phyloP scores from a whole-genome alignment of 2,329 filamentous ascomycete species.

The Mycosphaerella sp. region DNA sequence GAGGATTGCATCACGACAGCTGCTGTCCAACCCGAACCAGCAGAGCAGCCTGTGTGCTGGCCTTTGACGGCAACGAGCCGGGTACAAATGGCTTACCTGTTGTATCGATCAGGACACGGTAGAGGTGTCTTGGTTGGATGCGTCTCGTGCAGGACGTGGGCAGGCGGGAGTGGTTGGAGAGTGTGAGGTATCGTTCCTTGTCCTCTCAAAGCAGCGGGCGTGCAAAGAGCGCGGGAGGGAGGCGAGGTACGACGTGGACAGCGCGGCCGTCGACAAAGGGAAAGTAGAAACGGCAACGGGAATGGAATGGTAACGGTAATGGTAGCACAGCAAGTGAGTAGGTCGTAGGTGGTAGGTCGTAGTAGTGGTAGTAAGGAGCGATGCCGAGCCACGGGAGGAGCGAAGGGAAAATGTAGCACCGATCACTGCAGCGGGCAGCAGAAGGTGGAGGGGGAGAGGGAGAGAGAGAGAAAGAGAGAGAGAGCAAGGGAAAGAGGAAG shows the following conservation, averaged over 20 bases:
- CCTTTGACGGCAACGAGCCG: neutral
- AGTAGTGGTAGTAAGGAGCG: neutral
- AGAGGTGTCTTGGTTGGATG: neutral
- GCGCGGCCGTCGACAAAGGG: slow-evolving; percentile 12
- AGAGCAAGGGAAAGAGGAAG: too few relatives aligned
- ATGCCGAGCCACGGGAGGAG: neutral
- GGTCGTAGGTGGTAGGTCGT: neutral
- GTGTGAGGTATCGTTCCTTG: neutral
- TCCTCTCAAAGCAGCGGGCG: slow-evolving; percentile 1
- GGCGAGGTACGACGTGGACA: neutral
- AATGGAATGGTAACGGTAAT: neutral
- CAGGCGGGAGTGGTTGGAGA: neutral
- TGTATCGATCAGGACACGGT: slow-evolving; percentile 1
- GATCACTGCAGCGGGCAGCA: too few relatives aligned
- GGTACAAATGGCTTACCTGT: slow-evolving; percentile 12
- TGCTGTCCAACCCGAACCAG: slow-evolving; percentile 15
- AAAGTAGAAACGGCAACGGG: neutral
- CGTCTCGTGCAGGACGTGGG: neutral
- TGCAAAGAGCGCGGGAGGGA: slow-evolving; percentile 2
- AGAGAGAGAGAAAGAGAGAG: too few relatives aligned
- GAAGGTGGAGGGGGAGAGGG: too few relatives aligned
- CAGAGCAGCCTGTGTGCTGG: slow-evolving; percentile 10
- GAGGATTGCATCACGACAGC: slow-evolving; percentile 21
- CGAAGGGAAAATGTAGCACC: neutral
- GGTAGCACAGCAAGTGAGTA: neutral